Base-by-base conservation (phyloP, 1,139 yeast species). In the Scheffersomyces illinoinensis region DNA sequence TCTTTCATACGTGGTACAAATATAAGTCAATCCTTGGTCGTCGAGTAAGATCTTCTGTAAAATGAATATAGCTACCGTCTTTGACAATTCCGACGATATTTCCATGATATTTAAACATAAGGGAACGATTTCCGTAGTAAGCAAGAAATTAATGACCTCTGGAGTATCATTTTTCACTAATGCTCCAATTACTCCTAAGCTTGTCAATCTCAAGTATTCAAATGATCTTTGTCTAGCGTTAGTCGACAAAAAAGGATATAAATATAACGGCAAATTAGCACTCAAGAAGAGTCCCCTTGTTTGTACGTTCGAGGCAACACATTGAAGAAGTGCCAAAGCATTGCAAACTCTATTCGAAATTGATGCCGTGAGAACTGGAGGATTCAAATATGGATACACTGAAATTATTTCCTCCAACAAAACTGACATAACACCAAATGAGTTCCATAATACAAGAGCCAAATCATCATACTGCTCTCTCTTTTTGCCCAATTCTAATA, bases 131-230 rank as follows among this genome's bases (percentile, higher is more conserved):
- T 95, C 99, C 0, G 99, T 93, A 14, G 97, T 89, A 54, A 95
- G 81, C 68, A 95, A 78, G 70, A 95, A 95, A 62, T 90, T 90
- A 62, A 95, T 93, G 56, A 95, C 99, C 67, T 95, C 98, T 14
- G 97, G 93, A 2, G 97, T 91, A 71, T 95, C 99, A 72, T 93
- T 93, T 69, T 95, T 95, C 39, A 95, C 99, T 61, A 95, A 79
- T 0, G 99, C 99, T 19, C 99, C 99, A 72, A 95, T 91, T 5
- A 95, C 98, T 48, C 99, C 99, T 61, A 95, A 84, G 59, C 97
- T 90, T 1, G 99, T 95, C 62, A 95, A 82, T 64, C 99, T 83
- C 67, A 95, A 82, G 72, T 95, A 95, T 75, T 95, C 99, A 77
- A 93, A 95, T 14, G 97, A 91, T 65, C 97, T 83, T 66, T 93